A percentile compares a stretch with the other conserved stretches of the same genome.
These are phyloP conservation scores for Bruguiera sexangula DNA, from an alignment of 345 rosid genomes.

Conservation along the genomic window DNA sequence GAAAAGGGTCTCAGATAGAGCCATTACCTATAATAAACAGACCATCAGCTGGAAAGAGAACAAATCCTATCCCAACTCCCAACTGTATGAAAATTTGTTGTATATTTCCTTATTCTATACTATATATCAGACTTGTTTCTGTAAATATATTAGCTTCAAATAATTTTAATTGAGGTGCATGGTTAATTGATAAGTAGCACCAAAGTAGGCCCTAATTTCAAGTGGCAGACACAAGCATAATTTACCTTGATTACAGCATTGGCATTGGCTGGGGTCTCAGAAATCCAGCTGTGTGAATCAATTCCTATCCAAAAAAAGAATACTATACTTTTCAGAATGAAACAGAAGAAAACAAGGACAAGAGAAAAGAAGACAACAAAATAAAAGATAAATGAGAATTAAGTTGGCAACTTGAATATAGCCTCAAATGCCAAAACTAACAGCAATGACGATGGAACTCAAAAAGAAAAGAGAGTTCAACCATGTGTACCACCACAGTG, in stretches of 20 bases:
- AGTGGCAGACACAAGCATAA: background rate
- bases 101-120: background rate
- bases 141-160: background rate
- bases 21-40: background rate
- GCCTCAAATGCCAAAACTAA: constrained; percentile 2
- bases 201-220: background rate
- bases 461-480: background rate
- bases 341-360: background rate
- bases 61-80: background rate
- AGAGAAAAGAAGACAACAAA: background rate
- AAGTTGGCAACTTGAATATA: constrained; percentile 9
- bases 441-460: background rate
- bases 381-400: background rate
- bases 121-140: background rate
- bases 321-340: background rate
- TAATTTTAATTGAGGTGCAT: background rate
- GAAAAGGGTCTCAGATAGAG: background rate
- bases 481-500: constrained; percentile 55
- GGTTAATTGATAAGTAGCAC: background rate
- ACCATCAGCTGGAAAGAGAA: background rate
- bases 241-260: constrained; percentile 59
- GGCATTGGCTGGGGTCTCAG: constrained; percentile 32
- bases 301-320: constrained; percentile 36
- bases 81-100: background rate
- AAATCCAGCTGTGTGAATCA: constrained; percentile 44